Conservation (phyloP, 1,139 yeast species). For the Kazachstania sp. region DNA sequence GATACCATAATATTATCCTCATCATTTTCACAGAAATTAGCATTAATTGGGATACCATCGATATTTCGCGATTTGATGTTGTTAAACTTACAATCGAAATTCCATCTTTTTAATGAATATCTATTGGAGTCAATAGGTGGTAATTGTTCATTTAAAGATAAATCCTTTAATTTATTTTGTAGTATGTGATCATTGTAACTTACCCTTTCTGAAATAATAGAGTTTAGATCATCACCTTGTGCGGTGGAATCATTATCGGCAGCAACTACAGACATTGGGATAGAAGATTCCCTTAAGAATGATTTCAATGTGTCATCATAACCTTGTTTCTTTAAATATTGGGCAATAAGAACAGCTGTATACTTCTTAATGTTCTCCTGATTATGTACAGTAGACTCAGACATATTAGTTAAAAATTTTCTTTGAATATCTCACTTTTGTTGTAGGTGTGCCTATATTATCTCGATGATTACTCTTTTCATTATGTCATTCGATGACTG, state of each 20-base stretch:
- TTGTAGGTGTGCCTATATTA: not conserved
- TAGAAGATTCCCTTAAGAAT: slow-evolving; percentile 43
- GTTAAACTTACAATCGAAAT: slow-evolving; percentile 10
- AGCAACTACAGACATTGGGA: slow-evolving; percentile 23
- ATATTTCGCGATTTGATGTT: not conserved
- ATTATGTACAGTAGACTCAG: no score
- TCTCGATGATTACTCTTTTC: not conserved
- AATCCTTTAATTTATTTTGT: slow-evolving; percentile 7
- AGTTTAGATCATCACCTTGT: slow-evolving; percentile 39
- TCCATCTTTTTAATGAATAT: slow-evolving; percentile 10
- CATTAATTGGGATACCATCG: slow-evolving; percentile 9
- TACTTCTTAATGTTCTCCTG: slow-evolving; percentile 9
- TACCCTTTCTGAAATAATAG: slow-evolving; percentile 45
- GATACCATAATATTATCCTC: slow-evolving; percentile 11
- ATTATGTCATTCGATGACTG: no score
- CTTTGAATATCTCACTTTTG: no score
- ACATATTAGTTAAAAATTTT: no score
- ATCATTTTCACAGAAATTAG: slow-evolving; percentile 8
- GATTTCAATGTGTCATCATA: slow-evolving; percentile 38
- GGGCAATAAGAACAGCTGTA: slow-evolving; percentile 43
- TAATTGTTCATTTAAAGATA: slow-evolving; percentile 13
- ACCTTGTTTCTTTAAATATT: slow-evolving; percentile 43
- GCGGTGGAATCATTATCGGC: slow-evolving; percentile 11
- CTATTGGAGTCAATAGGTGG: not conserved
- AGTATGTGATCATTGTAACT: slow-evolving; percentile 30